phyloP scores from a whole-genome alignment of 2,329 filamentous ascomycete species.

The Thermothelomyces thermophilus region DNA sequence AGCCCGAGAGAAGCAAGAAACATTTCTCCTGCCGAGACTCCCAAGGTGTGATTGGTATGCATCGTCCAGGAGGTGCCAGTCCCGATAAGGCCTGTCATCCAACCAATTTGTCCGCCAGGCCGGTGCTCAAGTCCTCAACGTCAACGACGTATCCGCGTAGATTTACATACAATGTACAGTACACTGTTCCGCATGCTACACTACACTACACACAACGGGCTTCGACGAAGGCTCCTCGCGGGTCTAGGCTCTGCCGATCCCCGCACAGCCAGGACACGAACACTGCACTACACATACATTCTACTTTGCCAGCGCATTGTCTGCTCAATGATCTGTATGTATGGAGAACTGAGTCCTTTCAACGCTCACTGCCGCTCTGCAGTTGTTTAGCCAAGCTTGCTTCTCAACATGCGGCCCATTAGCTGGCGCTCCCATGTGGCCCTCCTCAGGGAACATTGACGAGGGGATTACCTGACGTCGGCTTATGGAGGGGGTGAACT shows the following conservation, averaged over 20 bases:
- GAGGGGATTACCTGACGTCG: too few relatives aligned
- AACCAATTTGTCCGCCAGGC: background rate
- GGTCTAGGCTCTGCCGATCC: conserved; percentile 6
- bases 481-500: too few relatives aligned
- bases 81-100: too few relatives aligned
- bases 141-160: too few relatives aligned
- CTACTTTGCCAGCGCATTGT: too few relatives aligned
- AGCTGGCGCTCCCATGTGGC: conserved; percentile 21
- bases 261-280: too few relatives aligned
- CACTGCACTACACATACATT: too few relatives aligned
- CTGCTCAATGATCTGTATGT: too few relatives aligned
- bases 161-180: too few relatives aligned
- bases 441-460: background rate
- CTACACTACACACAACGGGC: background rate
- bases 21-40: background rate
- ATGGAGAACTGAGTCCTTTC: too few relatives aligned
- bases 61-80: background rate
- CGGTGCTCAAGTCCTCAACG: conserved; percentile 5
- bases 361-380: too few relatives aligned
- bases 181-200: too few relatives aligned
- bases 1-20: background rate
- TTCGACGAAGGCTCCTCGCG: background rate
- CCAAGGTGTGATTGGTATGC: background rate
- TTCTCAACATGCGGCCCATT: conserved; percentile 9
- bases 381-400: conserved; percentile 5